Evolutionary conservation across 805 yeast genomes (phyloP), one percentile per base, ranked within the genome.

Genomic region (Cyberlindnera americana): DNA sequence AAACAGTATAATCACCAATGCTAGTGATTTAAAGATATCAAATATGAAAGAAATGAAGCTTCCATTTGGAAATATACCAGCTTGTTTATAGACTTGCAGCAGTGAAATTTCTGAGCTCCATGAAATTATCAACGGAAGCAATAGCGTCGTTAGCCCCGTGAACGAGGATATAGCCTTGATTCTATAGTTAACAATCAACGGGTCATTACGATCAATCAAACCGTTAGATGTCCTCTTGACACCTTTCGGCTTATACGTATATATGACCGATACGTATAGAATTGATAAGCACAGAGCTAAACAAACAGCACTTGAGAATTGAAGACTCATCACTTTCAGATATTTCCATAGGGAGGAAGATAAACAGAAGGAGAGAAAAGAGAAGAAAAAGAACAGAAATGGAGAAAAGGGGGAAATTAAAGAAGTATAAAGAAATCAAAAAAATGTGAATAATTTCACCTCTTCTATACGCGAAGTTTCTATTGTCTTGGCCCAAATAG

Each of bases 221-320:
- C 40, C 29, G 16, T 35, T 25, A 4, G 13, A 18, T n/a, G 21
- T 17, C 6, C 25, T 15, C 10, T 18, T 16, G 4, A 19, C 27
- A 12, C 16, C 8, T n/a, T n/a, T 15, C 19, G 52, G 40, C 23
- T 40, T 53, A 38, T 35, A 26, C 15, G 60, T 37, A 47, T 69
- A 69, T 13, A 77, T 60, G 21, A 61, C 64, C 4, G 58, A 49
- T 13, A 78, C 82, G 52, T 77, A 78, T 3, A 69, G 60, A 11
- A 62, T 39, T 1, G 83, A 70, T 3, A 75, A 54, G 0, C 56
- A 30, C 0, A 62, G 23, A 0, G 72, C 56, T 6, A 65, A 49
- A 0, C 41, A n/a, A 9, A 54, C 34, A 3, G 63, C 57, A 1
- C 37, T 35, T 3, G 31, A 2, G 4, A 35, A 16, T 5, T 12